phyloP scores from a whole-genome alignment of 768 basidiomycete genomes.

The Mycena leptocephala region DNA sequence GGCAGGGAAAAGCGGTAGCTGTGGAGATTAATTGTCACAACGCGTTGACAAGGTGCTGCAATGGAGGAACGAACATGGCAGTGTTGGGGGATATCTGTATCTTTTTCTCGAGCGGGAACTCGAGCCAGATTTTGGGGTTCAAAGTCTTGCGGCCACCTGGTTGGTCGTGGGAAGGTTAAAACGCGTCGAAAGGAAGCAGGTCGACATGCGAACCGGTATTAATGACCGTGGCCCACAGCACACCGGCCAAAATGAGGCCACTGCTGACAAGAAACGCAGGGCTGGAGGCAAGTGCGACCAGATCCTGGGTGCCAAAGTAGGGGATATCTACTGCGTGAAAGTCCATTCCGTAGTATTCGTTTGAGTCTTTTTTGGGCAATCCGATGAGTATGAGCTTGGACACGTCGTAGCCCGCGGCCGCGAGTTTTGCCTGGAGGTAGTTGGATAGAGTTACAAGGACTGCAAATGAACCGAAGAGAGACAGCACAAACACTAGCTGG shows the following conservation, averaged over 20 bases:
- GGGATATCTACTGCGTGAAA: slow-evolving; percentile 55
- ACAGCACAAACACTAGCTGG: slow-evolving; percentile 68
- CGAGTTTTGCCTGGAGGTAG: slow-evolving; percentile 61
- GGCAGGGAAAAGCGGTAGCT: slow-evolving; percentile 96
- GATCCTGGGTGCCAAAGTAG: slow-evolving; percentile 53
- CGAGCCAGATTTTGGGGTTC: slow-evolving; percentile 83
- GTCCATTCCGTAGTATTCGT: slow-evolving; percentile 45
- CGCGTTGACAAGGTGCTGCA: neutral
- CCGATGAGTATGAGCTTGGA: slow-evolving; percentile 77
- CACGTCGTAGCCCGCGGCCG: slow-evolving; percentile 71
- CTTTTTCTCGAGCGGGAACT: slow-evolving; percentile 88
- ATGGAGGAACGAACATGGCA: slow-evolving; percentile 79
- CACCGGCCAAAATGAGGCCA: slow-evolving; percentile 63
- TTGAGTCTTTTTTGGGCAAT: slow-evolving; percentile 53
- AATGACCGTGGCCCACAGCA: slow-evolving; percentile 70
- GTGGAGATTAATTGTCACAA: slow-evolving; percentile 20
- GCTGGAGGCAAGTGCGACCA: slow-evolving; percentile 54
- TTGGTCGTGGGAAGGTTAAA: slow-evolving; percentile 15
- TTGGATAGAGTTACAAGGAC: slow-evolving; percentile 65
- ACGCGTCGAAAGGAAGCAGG: slow-evolving; percentile 29
- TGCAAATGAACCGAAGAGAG: neutral
- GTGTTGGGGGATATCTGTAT: slow-evolving; percentile 94
- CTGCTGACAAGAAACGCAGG: slow-evolving; percentile 70
- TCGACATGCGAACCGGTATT: slow-evolving; percentile 51
- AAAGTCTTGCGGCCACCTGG: slow-evolving; percentile 71